phyloP scores from a whole-genome alignment of 2,329 filamentous ascomycete genomes.

The Curvularia sp. region DNA sequence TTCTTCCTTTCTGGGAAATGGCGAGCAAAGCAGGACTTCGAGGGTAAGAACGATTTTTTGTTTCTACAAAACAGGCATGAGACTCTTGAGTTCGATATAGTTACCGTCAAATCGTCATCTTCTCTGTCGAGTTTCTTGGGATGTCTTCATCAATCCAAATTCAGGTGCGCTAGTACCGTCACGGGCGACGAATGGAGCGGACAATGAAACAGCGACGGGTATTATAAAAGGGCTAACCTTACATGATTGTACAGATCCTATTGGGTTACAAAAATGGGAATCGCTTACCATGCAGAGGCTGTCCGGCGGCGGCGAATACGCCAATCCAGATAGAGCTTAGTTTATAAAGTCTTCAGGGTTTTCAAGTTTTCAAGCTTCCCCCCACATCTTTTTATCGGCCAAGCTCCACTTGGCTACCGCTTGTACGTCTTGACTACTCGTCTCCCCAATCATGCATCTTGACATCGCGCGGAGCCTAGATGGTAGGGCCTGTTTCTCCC shows the following conservation, averaged over 20 bases:
- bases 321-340: not conserved
- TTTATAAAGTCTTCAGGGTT: slow-evolving; percentile 8
- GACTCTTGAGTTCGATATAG: not conserved
- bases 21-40: not conserved
- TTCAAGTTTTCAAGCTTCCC: slow-evolving; percentile 7
- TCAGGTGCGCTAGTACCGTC: not conserved
- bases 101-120: not conserved
- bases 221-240: not conserved
- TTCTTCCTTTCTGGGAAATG: not conserved
- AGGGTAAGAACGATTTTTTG: not conserved
- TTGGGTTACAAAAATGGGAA: not conserved
- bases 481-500: slow-evolving; percentile 4
- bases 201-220: not conserved
- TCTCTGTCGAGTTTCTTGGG: not conserved
- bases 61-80: not conserved
- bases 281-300: not conserved
- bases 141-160: not conserved
- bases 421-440: slow-evolving; percentile 10
- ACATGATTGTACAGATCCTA: not conserved
- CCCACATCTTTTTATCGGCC: slow-evolving; percentile 7
- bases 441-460: slow-evolving; percentile 7
- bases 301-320: not conserved
- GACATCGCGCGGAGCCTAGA: not conserved
- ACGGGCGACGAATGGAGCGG: not conserved
- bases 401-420: slow-evolving; percentile 18